These are phyloP conservation scores for Falciphora oryzae DNA, from an alignment of 2,329 filamentous ascomycete genomes.

Conservation along the genomic window DNA sequence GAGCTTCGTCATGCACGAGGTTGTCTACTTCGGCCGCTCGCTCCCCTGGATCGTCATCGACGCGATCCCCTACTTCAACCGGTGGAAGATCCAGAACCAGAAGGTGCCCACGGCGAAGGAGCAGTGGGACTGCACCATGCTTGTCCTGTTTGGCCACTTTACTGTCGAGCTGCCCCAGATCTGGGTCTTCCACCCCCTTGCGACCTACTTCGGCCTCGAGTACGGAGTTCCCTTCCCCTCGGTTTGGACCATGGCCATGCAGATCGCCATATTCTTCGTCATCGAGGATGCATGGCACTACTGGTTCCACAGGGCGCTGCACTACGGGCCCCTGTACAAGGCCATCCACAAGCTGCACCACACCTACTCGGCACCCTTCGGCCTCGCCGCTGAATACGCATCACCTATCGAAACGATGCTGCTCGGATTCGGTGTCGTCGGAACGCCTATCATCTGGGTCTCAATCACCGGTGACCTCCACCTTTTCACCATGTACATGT, in stretches of 20 bases:
- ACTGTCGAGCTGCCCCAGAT: slow-evolving; percentile 98
- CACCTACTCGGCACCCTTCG: slow-evolving; percentile 96
- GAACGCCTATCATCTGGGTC: slow-evolving; percentile 77
- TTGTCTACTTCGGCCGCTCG: slow-evolving; percentile 87
- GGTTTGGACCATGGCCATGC: slow-evolving; percentile 77
- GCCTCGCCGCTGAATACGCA: slow-evolving; percentile 93
- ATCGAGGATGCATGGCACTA: slow-evolving; percentile 98
- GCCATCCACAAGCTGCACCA: slow-evolving; percentile 98
- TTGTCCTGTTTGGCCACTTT: slow-evolving; percentile 92
- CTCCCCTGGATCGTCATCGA: slow-evolving; percentile 94
- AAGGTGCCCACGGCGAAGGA: slow-evolving; percentile 92
- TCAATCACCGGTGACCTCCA: slow-evolving; percentile 80
- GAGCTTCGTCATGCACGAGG: slow-evolving; percentile 93
- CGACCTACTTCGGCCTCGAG: slow-evolving; percentile 83
- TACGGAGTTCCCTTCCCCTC: slow-evolving; percentile 87
- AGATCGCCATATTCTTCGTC: slow-evolving; percentile 91
- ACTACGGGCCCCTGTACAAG: slow-evolving; percentile 94
- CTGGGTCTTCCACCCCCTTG: slow-evolving; percentile 98
- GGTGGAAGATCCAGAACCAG: slow-evolving; percentile 87
- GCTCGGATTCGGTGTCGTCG: slow-evolving; percentile 80
- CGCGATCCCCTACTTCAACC: slow-evolving; percentile 76
- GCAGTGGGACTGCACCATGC: slow-evolving; percentile 88
- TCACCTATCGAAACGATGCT: slow-evolving; percentile 97
- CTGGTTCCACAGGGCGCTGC: slow-evolving; percentile 87
- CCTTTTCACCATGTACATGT: slow-evolving; percentile 95